A percentile compares a stretch with the other conserved stretches of the same genome.
Evolutionary conservation across 73 alveolate genomes (phyloP).

Genomic region (Breviolum minutum): DNA sequence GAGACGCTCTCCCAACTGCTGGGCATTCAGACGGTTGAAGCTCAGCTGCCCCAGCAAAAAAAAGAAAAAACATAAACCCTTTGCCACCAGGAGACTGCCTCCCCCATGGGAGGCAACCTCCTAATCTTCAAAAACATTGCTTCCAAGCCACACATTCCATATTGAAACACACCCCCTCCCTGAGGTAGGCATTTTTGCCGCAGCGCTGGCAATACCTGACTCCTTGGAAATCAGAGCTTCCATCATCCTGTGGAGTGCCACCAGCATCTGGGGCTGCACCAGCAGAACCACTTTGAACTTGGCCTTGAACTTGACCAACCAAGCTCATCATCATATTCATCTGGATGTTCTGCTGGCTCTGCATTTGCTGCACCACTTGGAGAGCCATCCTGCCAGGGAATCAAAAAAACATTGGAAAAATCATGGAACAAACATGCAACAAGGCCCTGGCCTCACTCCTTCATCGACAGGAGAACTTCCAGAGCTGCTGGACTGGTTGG

Average conservation of each 20-base stretch:
- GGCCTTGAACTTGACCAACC: background rate
- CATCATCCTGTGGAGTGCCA: no score
- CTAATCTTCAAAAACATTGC: no score
- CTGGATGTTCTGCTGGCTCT: background rate
- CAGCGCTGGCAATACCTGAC: background rate
- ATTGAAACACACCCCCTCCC: background rate
- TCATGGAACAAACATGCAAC: background rate
- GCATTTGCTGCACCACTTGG: background rate
- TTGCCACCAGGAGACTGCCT: background rate
- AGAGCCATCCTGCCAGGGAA: background rate
- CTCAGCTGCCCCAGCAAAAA: background rate
- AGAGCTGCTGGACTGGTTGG: background rate
- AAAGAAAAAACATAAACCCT: background rate
- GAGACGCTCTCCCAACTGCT: background rate
- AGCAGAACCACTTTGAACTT: background rate
- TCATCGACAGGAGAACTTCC: background rate
- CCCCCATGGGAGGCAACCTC: background rate
- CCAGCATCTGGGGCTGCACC: no score
- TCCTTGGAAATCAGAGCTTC: no score
- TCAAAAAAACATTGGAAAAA: background rate
- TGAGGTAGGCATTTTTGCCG: background rate
- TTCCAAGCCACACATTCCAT: background rate
- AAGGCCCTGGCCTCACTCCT: background rate
- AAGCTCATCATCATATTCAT: background rate
- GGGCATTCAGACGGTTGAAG: background rate